Percentiles rank a stretch among this genome's conserved stretches.
phyloP scores from a whole-genome alignment of 176 grass and related monocot genomes.

The Carex myosuroides region DNA sequence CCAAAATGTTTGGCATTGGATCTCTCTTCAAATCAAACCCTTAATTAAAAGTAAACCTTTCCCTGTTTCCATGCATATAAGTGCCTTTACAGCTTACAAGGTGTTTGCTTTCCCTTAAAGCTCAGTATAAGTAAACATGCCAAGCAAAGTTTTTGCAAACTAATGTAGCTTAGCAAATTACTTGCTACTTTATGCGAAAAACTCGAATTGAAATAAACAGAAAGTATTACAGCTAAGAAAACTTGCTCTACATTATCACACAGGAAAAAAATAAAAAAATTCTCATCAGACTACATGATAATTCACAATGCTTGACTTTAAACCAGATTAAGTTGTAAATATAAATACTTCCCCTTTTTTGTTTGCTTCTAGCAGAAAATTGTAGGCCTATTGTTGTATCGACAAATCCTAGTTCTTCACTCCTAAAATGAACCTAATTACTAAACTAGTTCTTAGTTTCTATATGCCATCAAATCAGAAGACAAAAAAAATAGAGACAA shows the following conservation, averaged over 20 bases:
- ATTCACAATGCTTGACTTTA: too few species aligned
- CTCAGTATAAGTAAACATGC: not conserved
- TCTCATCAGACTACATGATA: too few species aligned
- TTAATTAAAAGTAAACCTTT: not conserved
- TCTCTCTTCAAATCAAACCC: not conserved
- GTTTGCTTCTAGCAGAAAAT: not conserved
- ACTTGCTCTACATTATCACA: not conserved
- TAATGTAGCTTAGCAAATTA: not conserved
- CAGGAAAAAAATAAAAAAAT: too few species aligned
- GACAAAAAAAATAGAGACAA: not conserved
- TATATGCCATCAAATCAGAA: not conserved
- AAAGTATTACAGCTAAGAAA: not conserved
- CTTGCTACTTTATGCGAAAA: not conserved
- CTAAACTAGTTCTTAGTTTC: not conserved
- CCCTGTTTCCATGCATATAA: not conserved
- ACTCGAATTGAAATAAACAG: not conserved
- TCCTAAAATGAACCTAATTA: not conserved
- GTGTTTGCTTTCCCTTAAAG: not conserved
- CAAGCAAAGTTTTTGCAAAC: not conserved
- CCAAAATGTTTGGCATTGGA: not conserved
- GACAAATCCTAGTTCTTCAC: not conserved
- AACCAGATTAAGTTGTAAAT: too few species aligned
- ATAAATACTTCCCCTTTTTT: not conserved
- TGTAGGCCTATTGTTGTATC: not conserved
- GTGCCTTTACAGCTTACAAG: not conserved